Base-by-base conservation (phyloP, 2,329 filamentous ascomycete genomes). In the Teratosphaeria destructans region DNA sequence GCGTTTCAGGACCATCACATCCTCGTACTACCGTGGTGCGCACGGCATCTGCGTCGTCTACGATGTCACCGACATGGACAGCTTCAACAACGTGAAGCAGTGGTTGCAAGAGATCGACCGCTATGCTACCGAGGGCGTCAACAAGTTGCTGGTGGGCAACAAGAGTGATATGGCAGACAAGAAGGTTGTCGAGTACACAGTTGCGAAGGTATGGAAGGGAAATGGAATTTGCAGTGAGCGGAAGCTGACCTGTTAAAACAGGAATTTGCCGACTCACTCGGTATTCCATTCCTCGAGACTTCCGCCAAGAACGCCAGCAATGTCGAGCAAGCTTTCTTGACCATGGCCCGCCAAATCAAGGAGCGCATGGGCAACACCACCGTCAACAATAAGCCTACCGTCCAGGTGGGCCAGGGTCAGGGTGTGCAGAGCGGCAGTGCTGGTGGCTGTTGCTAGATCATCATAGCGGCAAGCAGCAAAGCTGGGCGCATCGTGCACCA, bases 131-230 rank as follows among this genome's bases (percentile, higher is more conserved):
- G 94, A 99, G 80, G 94, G 94, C 67, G 94, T 99, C 74, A 99
- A 99, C 86, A 99, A 99, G 85, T 84, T 99, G 67, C 86, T 99
- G 63, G 93, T 99, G 64, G 94, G 94, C 74, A 99, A 99, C 88
- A 99, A 99, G 88, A 96, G 91, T 79, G 94, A 99, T 89, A 97
- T 99, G 91, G 86, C 93, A 62, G 94, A 99, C 81, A 99, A 99
- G 89, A 99, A 97, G 83, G 94, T 97, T 49, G 94, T 99, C 64
- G 94, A 99, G 78, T 99, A 99, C 85, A 95, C 91, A 65, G 94
- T 97, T 68, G 94, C 94, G 70, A 99, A 99, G 90, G 94, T 96
- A 81, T 62, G 83, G 71, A 55, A 5, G 29, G 26, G 10, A n/a
- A 29, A 32, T 32, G 7, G 52, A 3, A 5, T 16, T 47, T 27